These are phyloP conservation scores for Acacia concinna DNA, from an alignment of 331 rosid species.

Conservation along the genomic window DNA sequence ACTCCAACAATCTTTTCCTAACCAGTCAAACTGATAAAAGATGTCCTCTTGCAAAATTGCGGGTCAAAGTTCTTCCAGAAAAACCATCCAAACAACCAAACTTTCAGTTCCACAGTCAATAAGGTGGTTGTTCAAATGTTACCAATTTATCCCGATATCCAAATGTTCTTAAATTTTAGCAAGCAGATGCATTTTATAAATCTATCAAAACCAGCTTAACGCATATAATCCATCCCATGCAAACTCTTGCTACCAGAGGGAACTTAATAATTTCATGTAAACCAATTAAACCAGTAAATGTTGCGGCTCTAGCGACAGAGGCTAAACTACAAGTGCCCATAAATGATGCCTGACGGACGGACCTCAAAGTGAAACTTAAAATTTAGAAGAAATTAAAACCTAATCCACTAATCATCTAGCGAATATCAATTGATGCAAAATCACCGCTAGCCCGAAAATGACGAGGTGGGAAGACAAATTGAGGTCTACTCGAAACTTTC, in stretches of 20 bases:
- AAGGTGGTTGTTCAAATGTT: background rate
- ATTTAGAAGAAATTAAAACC: background rate
- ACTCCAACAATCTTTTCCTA: background rate
- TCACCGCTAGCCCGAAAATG: background rate
- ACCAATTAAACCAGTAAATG: constrained; percentile 2
- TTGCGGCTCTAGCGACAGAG: constrained; percentile 7
- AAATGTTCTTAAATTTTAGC: background rate
- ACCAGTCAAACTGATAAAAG: constrained; percentile 1
- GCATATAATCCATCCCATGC: background rate
- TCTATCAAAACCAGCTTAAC: background rate
- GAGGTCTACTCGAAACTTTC: background rate
- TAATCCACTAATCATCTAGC: constrained; percentile 17
- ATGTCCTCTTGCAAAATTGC: constrained; percentile 19
- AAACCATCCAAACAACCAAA: background rate
- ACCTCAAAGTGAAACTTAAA: constrained; percentile 14
- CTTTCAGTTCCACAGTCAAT: constrained; percentile 6
- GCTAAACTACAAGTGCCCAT: constrained; percentile 28
- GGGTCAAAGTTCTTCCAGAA: constrained; percentile 5
- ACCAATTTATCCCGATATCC: background rate
- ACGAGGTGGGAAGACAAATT: background rate
- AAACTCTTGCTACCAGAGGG: background rate
- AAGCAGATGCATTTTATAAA: background rate
- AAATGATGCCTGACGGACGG: constrained; percentile 1
- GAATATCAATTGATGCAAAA: constrained; percentile 4
- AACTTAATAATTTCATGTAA: background rate